phyloP scores from a whole-genome alignment of 441 rosid genomes.

The Pelargonium fulgidum region DNA sequence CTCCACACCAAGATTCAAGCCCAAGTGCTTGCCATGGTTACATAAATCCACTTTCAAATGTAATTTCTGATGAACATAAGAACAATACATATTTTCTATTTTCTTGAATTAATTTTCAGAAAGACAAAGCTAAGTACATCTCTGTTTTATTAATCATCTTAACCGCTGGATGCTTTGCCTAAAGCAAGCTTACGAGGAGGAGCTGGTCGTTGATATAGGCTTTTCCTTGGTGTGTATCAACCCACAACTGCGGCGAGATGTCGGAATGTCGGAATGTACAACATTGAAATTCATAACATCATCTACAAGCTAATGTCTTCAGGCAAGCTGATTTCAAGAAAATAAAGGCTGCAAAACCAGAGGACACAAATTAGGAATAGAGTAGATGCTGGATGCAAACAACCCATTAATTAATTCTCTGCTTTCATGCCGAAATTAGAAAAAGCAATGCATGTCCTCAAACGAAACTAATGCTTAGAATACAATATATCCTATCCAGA shows the following conservation, averaged over 20 bases:
- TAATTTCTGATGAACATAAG: too few species aligned
- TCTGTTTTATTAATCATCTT: neutral
- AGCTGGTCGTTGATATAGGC: neutral
- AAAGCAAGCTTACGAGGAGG: neutral
- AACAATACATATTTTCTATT: neutral
- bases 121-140: neutral
- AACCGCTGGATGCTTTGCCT: neutral
- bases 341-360: constrained; percentile 66
- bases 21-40: too few species aligned
- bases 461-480: too few species aligned
- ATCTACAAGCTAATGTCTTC: constrained; percentile 59
- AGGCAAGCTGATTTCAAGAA: constrained; percentile 82
- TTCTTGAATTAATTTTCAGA: too few species aligned
- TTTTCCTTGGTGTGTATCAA: neutral
- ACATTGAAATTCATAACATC: constrained; percentile 7
- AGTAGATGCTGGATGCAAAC: neutral
- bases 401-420: neutral
- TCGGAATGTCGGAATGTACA: constrained; percentile 19
- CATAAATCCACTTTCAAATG: too few species aligned
- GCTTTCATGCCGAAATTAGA: neutral
- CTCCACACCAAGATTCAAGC: too few species aligned
- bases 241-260: neutral
- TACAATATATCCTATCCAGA: too few species aligned
- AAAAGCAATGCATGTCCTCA: neutral
- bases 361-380: neutral